phyloP scores from a whole-genome alignment of 331 rosid genomes.

The Quercus tomentella region DNA sequence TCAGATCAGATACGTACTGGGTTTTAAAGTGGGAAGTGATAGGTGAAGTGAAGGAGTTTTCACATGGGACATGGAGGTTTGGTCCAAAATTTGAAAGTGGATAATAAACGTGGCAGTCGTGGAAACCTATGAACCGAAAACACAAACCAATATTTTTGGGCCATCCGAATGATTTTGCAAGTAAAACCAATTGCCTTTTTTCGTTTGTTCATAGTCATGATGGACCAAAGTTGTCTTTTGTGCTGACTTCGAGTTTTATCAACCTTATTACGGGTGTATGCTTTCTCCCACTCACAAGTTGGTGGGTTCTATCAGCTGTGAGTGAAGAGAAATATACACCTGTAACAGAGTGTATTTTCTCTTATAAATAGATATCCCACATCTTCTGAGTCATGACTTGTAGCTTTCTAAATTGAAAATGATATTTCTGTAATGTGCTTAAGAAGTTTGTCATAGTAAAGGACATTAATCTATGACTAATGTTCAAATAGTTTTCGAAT shows the following conservation, averaged over 20 bases:
- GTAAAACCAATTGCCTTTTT: background rate
- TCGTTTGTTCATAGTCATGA: too few species aligned
- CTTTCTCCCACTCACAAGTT: rapidly evolving
- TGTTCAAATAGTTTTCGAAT: background rate
- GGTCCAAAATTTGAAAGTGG: background rate
- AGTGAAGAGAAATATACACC: too few species aligned
- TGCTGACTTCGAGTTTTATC: background rate
- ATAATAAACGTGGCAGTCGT: slow-evolving; percentile 22
- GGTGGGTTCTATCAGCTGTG: too few species aligned
- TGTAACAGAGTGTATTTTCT: too few species aligned
- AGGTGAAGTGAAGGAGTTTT: background rate
- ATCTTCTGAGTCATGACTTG: too few species aligned
- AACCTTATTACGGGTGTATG: too few species aligned
- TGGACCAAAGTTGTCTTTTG: background rate
- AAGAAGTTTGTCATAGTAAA: background rate
- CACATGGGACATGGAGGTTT: background rate
- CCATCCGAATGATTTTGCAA: slow-evolving; percentile 5
- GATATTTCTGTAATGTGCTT: background rate
- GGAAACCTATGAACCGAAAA: slow-evolving; percentile 33
- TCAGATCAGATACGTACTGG: background rate
- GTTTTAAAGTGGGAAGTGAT: background rate
- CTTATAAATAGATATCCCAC: background rate
- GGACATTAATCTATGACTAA: background rate
- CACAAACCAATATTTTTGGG: background rate
- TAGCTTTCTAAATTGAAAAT: background rate